These are phyloP conservation scores for Trametes punicea DNA, from an alignment of 768 basidiomycete species.

Conservation along the genomic window DNA sequence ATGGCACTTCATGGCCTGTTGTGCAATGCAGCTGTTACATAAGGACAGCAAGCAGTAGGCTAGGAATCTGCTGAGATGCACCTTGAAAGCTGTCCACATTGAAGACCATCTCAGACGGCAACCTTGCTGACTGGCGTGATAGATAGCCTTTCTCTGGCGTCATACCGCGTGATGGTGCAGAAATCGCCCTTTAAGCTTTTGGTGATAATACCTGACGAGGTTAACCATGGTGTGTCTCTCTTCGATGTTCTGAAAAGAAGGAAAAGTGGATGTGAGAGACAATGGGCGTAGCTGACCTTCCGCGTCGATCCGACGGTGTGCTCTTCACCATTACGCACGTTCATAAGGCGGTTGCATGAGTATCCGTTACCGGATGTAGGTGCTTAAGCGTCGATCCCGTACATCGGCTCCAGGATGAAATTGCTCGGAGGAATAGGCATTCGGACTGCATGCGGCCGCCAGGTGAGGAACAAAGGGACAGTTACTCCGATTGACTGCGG, in stretches of 20 bases:
- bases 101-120: conserved; percentile 44
- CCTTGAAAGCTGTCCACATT: conserved; percentile 60
- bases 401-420: conserved; percentile 34
- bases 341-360: conserved; percentile 36
- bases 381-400: conserved; percentile 28
- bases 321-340: conserved; percentile 41
- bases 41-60: background rate
- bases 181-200: conserved; percentile 31
- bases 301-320: conserved; percentile 38
- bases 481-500: too few species aligned
- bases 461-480: too few species aligned
- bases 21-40: background rate
- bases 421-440: conserved; percentile 32
- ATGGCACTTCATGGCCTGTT: conserved; percentile 50
- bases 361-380: conserved; percentile 11
- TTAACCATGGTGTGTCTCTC: conserved; percentile 42
- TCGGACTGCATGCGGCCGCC: conserved; percentile 27
- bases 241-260: conserved; percentile 34
- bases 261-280: background rate
- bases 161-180: conserved; percentile 53
- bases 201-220: conserved; percentile 42
- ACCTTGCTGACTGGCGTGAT: conserved; percentile 36
- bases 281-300: conserved; percentile 33
- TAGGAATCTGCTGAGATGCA: conserved; percentile 22
- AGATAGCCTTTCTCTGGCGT: conserved; percentile 54